Base-by-base conservation (phyloP, 2,329 filamentous ascomycete species). In the Venturia oleaginea region DNA sequence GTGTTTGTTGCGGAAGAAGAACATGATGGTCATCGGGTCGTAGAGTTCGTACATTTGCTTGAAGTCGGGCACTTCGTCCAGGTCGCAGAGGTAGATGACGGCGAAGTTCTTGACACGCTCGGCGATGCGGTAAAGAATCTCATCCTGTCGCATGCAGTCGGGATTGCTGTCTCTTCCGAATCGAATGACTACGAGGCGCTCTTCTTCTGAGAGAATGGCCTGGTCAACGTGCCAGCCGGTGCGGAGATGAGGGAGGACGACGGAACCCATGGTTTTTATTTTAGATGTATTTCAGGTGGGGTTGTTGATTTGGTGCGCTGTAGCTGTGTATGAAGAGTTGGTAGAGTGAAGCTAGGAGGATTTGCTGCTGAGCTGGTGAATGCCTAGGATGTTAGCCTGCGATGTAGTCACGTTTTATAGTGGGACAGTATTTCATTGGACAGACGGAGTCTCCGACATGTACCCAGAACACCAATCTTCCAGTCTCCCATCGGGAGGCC, bases 181-280 rank as follows among this genome's bases (percentile, higher is more conserved):
- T 68, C 93, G 88, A 75, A 97, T 96, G 51, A 96, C 87, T 15
- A 96, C 91, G 1, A 97, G 86, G 60, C 93, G 88, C 73, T 97
- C 93, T 74, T 96, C 91, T 78, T 97, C 92, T 2, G 40, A 40
- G 32, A 76, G 70, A 73, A 97, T 97, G 68, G 92, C 92, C 79
- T 97, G 92, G 81, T 97, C 94, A 73, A 99, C 94, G 77, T 99
- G 94, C 94, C 93, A 99, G 76, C 91, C 94, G 51, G 90, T 92
- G 70, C 85, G 85, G 59, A 99, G 84, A 77, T 97, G 93, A 57
- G 93, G 93, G 63, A 99, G 86, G 61, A 96, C 90, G 67, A 97
- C 90, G 71, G 92, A 96, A 71, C 92, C 91, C 85, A 87, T 87
- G 59, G 13, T 27, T 22, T 19, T 48, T 19, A 37, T 2, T 22